Base-by-base conservation (phyloP, 345 rosid species). In the Odontarrhena argentea region DNA sequence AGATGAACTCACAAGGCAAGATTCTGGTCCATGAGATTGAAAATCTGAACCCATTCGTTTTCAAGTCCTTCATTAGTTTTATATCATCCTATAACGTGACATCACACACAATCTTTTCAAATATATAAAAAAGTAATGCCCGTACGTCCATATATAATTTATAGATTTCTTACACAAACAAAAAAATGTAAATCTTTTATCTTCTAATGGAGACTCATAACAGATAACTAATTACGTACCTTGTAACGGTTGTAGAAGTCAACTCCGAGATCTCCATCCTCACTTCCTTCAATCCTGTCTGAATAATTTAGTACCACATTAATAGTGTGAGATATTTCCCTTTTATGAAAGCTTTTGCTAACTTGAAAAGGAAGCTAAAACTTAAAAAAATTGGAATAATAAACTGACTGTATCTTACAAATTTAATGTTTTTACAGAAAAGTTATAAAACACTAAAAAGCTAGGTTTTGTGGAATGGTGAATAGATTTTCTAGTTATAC, bases 1-100 rank as follows among this genome's bases (percentile, higher is more conserved):
- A 3, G 55, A 65, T 50, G 14, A 37, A 74, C 77, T 67, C 68
- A 74, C 77, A 46, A 55, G 77, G 74, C 51, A 74, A 9, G 24
- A 74, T 11, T 46, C 77, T 74, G 9, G 77, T 67, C 77, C 77
- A 74, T 22, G 77, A 34, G 46, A 74, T 46, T 54, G 77, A 74
- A 48, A 74, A 74, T 74, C 73, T 67, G 65, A 74, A 74, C 10
- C 63, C 77, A 47, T 67, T 62, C 32, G 73, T 74, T 9, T 30
- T 74, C 54, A 74, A 54, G 1, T 67, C 49, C 74, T 61, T 74
- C 77, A 74, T 74, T 61, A 67, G 30, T 67, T 61, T 1, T 54
- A 74, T 53, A 30, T 74, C 77, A 0, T 13, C 65, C 77, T 74
- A 24, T 10, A 67, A 41, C 11, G 26, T 43, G 11, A 66, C 47